A percentile compares a stretch with the other conserved stretches of the same genome.
phyloP scores from a whole-genome alignment of 2,329 filamentous ascomycete genomes.

The Pleomassaria siparia region DNA sequence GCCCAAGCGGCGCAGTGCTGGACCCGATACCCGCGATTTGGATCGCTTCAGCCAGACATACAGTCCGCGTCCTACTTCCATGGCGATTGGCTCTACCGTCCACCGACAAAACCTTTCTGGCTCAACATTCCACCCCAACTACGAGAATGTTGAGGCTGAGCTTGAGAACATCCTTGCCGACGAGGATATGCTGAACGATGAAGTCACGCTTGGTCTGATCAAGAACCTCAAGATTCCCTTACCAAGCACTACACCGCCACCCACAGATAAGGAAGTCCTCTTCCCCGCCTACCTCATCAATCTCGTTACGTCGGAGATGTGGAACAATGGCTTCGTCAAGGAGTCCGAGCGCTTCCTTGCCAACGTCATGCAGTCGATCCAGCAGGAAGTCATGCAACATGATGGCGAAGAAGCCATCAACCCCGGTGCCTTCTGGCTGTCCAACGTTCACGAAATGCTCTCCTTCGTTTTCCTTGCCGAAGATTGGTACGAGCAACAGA shows the following conservation, averaged over 20 bases:
- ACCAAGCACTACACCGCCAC: slow-evolving; percentile 81
- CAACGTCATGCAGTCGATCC: slow-evolving; percentile 99
- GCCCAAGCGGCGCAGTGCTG: slow-evolving; percentile 90
- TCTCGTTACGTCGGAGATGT: slow-evolving; percentile 98
- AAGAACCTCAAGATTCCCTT: slow-evolving; percentile 94
- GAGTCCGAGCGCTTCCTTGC: slow-evolving; percentile 98
- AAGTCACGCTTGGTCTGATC: slow-evolving; percentile 94
- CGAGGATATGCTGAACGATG: slow-evolving; percentile 93
- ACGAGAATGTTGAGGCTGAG: slow-evolving; percentile 93
- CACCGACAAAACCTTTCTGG: slow-evolving; percentile 73
- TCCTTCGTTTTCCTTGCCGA: slow-evolving; percentile 99
- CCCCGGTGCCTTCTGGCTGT: slow-evolving; percentile 96
- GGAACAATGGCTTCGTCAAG: slow-evolving; percentile 99
- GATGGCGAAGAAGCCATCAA: slow-evolving; percentile 97
- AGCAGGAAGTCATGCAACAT: slow-evolving; percentile 99
- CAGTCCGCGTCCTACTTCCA: slow-evolving; percentile 93
- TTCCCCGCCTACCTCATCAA: slow-evolving; percentile 99
- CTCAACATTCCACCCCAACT: slow-evolving; percentile 74
- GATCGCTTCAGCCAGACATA: slow-evolving; percentile 91
- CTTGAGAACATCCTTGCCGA: slow-evolving; percentile 91
- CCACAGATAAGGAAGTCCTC: slow-evolving; percentile 96
- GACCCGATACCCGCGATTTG: slow-evolving; percentile 78
- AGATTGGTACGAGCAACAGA: slow-evolving; percentile 99
- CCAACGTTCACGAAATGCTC: slow-evolving; percentile 99
- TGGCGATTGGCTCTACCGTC: slow-evolving; percentile 71